A percentile compares a stretch with the other conserved stretches of the same genome.
phyloP scores from a whole-genome alignment of 176 grass and related monocot genomes.

The Aegilops speltoides region DNA sequence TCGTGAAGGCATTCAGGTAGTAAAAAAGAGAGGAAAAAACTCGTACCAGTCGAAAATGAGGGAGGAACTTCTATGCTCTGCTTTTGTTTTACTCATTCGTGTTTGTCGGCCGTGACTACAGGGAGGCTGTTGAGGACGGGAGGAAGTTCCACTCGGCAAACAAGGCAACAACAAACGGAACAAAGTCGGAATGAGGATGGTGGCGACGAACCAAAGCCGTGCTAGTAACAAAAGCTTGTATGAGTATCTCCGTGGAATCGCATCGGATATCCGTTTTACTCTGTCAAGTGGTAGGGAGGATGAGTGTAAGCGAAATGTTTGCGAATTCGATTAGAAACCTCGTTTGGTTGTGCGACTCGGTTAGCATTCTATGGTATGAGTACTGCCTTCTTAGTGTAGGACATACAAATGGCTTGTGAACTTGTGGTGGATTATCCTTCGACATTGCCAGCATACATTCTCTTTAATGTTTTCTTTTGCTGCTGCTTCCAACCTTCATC shows the following conservation, averaged over 20 bases:
- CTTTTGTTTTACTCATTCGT: neutral
- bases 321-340: neutral
- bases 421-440: neutral
- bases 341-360: neutral
- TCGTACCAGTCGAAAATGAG: neutral
- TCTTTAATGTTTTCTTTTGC: neutral
- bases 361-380: neutral
- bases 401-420: neutral
- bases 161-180: conserved; percentile 25
- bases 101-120: conserved; percentile 9
- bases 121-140: conserved; percentile 80
- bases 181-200: neutral
- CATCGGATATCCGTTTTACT: neutral
- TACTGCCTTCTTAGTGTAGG: neutral
- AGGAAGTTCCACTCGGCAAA: conserved; percentile 56
- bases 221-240: neutral
- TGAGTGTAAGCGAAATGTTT: neutral
- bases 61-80: neutral
- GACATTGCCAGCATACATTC: neutral
- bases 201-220: neutral
- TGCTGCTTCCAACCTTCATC: neutral
- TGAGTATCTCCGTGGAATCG: neutral
- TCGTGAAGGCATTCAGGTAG: conserved; percentile 83
- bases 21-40: neutral
- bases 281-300: neutral